phyloP scores from a whole-genome alignment of 2,329 filamentous ascomycete genomes.

The Penicillium oxalicum region DNA sequence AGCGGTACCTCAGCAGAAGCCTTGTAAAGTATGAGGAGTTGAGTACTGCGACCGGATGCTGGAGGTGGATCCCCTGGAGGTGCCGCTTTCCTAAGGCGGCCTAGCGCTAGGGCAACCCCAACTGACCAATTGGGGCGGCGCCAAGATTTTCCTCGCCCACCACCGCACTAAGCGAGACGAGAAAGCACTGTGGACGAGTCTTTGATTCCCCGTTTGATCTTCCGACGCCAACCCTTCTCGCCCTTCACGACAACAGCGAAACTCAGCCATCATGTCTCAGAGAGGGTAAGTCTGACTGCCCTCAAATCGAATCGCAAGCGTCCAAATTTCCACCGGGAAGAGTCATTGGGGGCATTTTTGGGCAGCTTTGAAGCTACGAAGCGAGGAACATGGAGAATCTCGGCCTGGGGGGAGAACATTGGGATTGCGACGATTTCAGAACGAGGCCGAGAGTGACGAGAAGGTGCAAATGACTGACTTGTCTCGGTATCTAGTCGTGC shows the following conservation, averaged over 20 bases:
- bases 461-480: slow-evolving; percentile 18
- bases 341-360: slow-evolving; percentile 13
- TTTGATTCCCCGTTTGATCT: slow-evolving; percentile 26
- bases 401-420: slow-evolving; percentile 3
- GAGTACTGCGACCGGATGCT: too few species aligned
- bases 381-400: slow-evolving; percentile 10
- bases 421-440: not conserved
- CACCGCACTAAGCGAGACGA: slow-evolving; percentile 42
- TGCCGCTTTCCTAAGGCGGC: slow-evolving; percentile 12
- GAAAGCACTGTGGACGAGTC: slow-evolving; percentile 24
- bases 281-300: slow-evolving; percentile 41
- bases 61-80: not conserved
- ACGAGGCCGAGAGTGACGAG: slow-evolving; percentile 1
- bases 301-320: slow-evolving; percentile 12
- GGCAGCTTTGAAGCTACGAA: slow-evolving; percentile 8
- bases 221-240: slow-evolving; percentile 30
- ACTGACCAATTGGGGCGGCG: slow-evolving; percentile 24
- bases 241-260: slow-evolving; percentile 36
- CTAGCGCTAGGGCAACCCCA: slow-evolving; percentile 36
- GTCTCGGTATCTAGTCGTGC: slow-evolving; percentile 49
- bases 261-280: slow-evolving; percentile 46
- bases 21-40: too few species aligned
- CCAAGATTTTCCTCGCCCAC: slow-evolving; percentile 40
- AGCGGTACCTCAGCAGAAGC: too few species aligned
- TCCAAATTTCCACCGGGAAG: slow-evolving; percentile 3